phyloP scores from a whole-genome alignment of 2,329 filamentous ascomycete genomes.

The Alternaria brassicicola region DNA sequence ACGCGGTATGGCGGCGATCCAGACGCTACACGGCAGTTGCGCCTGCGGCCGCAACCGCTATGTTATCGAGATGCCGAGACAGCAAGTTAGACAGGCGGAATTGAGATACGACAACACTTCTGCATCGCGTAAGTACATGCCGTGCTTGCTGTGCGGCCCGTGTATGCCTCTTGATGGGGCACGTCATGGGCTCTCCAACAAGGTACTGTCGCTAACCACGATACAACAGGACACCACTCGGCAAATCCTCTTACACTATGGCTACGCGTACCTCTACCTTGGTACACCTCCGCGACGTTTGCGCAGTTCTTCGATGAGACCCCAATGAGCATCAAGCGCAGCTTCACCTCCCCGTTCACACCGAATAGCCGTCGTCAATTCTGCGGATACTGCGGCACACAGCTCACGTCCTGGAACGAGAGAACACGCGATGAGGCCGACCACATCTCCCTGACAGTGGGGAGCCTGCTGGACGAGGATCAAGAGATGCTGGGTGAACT shows the following conservation, averaged over 20 bases:
- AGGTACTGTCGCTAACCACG: not conserved
- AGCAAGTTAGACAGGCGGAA: constrained; percentile 68
- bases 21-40: constrained; percentile 75
- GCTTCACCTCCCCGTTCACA: constrained; percentile 48
- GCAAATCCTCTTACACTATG: constrained; percentile 78
- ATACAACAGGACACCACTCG: constrained; percentile 62
- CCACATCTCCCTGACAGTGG: constrained; percentile 81
- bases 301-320: constrained; percentile 79
- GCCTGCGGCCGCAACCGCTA: constrained; percentile 87
- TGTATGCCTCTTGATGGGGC: not conserved
- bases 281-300: constrained; percentile 78
- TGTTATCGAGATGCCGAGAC: constrained; percentile 70
- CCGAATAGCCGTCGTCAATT: constrained; percentile 74
- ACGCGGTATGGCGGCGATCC: constrained; percentile 39
- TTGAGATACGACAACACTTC: constrained; percentile 69
- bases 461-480: constrained; percentile 74
- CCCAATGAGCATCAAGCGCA: constrained; percentile 53
- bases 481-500: constrained; percentile 75
- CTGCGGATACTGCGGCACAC: constrained; percentile 90
- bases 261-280: constrained; percentile 79
- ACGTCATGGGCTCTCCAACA: not conserved
- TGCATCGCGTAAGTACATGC: constrained; percentile 69
- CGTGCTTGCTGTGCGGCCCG: not conserved
- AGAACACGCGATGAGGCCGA: constrained; percentile 71
- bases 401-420: constrained; percentile 83